phyloP scores from a whole-genome alignment of 345 rosid genomes.

The Hibiscus tridactylites region DNA sequence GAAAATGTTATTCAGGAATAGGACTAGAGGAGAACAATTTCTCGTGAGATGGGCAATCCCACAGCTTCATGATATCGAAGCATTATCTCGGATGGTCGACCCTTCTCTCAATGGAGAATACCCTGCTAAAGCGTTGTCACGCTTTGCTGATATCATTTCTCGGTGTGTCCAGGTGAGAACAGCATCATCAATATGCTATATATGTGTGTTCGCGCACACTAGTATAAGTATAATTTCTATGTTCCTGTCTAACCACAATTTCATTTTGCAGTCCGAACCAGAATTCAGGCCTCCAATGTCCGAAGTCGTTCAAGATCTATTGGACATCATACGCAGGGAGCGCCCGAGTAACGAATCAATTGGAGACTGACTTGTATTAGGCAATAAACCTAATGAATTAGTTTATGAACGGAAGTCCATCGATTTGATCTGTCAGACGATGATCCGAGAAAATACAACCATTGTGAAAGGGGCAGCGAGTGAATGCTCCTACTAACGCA shows the following conservation, averaged over 20 bases:
- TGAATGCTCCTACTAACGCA: neutral
- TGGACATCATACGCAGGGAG: slow-evolving; percentile 71
- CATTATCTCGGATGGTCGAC: slow-evolving; percentile 93
- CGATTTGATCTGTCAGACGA: neutral
- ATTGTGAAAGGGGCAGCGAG: neutral
- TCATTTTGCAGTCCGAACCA: slow-evolving; percentile 61
- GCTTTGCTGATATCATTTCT: slow-evolving; percentile 85
- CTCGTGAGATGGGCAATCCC: slow-evolving; percentile 97
- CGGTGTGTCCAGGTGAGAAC: slow-evolving; percentile 86
- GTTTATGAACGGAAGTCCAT: neutral
- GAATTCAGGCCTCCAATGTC: slow-evolving; percentile 86
- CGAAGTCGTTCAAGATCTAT: slow-evolving; percentile 88
- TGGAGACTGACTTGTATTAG: slow-evolving; percentile 25
- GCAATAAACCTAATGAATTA: neutral
- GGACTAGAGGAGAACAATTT: slow-evolving; percentile 76
- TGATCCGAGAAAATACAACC: neutral
- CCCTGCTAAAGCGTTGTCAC: slow-evolving; percentile 81
- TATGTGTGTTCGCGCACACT: neutral
- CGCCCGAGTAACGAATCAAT: slow-evolving; percentile 49
- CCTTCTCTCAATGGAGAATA: slow-evolving; percentile 71
- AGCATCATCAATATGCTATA: neutral
- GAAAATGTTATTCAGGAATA: slow-evolving; percentile 34
- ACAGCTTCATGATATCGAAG: slow-evolving; percentile 89
- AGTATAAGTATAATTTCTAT: neutral
- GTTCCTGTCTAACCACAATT: neutral